A percentile compares a stretch with the other conserved stretches of the same genome.
Evolutionary conservation across 129 eudicot genomes (phyloP).

Genomic region (Tanacetum coccineum): DNA sequence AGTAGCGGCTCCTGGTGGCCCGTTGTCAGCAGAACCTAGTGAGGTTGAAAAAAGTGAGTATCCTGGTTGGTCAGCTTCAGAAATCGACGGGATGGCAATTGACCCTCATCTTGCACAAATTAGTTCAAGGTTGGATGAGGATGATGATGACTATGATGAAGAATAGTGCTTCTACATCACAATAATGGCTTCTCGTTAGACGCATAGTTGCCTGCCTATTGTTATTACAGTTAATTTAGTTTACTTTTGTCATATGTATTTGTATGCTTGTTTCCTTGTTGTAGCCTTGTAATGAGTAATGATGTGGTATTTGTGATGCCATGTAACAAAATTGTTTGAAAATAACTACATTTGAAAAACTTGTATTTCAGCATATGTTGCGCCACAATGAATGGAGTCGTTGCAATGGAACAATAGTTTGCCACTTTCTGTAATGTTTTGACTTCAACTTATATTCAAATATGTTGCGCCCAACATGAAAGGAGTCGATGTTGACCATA

Average conservation of each 20-base stretch:
- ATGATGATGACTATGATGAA: too few species aligned
- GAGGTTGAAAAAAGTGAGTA: conserved; percentile 47
- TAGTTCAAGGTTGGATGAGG: conserved; percentile 39
- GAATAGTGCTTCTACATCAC: conserved; percentile 2
- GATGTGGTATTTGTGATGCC: conserved; percentile 7
- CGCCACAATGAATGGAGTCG: too few species aligned
- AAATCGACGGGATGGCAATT: conserved; percentile 69
- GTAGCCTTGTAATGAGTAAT: background rate
- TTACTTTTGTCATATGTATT: background rate
- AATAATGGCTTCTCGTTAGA: background rate
- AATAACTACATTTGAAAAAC: background rate
- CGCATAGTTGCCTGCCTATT: background rate
- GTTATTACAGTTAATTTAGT: background rate
- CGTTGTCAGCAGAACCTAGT: conserved; percentile 20
- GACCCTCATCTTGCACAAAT: conserved; percentile 54
- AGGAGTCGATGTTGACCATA: too few species aligned
- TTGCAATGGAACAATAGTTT: too few species aligned
- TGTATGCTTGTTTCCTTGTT: background rate
- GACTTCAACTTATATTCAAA: too few species aligned
- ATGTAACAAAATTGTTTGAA: background rate
- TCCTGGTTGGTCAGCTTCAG: conserved; percentile 60
- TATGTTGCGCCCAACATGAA: too few species aligned
- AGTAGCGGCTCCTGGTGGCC: conserved; percentile 16
- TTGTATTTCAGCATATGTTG: too few species aligned
- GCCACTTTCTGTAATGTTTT: too few species aligned